phyloP scores from a whole-genome alignment of 148 eudicot species.

The Diospyros lotus region DNA sequence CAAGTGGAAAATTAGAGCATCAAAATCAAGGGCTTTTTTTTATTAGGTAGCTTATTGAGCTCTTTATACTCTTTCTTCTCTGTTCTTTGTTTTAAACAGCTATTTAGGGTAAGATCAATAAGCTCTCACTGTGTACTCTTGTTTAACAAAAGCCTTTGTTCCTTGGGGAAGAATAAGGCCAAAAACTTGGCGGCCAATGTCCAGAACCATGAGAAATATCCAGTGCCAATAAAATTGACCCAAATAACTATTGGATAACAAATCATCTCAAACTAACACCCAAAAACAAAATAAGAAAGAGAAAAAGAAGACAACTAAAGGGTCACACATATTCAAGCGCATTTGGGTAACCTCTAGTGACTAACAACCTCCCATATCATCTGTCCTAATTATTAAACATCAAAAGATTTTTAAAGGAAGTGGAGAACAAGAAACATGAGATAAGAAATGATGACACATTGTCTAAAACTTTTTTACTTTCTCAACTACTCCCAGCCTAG shows the following conservation, averaged over 20 bases:
- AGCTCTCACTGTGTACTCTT: background rate
- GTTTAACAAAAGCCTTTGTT: too few species aligned
- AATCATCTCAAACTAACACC: background rate
- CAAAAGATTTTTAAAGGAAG: background rate
- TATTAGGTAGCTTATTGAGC: background rate
- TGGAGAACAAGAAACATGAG: background rate
- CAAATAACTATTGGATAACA: background rate
- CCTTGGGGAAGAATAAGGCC: background rate
- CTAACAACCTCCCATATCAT: background rate
- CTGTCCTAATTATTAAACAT: background rate
- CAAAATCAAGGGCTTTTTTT: background rate
- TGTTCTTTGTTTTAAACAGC: background rate
- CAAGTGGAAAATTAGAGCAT: too few species aligned
- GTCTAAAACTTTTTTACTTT: background rate
- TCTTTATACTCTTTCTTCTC: background rate
- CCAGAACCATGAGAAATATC: background rate
- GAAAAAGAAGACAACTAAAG: background rate
- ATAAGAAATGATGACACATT: too few species aligned
- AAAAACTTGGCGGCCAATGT: slow-evolving; percentile 3
- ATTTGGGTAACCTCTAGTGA: background rate
- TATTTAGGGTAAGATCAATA: background rate
- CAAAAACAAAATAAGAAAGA: background rate
- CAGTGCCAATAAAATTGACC: background rate
- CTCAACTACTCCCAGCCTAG: background rate
- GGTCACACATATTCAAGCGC: background rate